Percentiles rank a stretch among this genome's conserved stretches.
Evolutionary conservation across 441 rosid species (phyloP).

Genomic region (Corymbia calophylla): DNA sequence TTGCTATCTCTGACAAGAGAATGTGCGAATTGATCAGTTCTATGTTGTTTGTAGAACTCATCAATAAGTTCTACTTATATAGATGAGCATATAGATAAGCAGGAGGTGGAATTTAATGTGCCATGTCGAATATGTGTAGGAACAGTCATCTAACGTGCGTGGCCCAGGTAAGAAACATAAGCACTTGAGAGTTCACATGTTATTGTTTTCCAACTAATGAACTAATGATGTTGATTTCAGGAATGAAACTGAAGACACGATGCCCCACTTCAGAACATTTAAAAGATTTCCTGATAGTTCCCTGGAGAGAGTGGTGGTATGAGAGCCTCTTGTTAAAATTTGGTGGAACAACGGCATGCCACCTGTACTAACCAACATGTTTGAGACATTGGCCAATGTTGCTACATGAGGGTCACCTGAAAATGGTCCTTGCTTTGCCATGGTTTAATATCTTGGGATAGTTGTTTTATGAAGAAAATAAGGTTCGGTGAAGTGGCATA

Average conservation of each 20-base stretch:
- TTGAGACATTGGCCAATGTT: background rate
- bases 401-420: background rate
- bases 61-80: background rate
- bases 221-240: background rate
- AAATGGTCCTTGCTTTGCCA: background rate
- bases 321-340: background rate
- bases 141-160: background rate
- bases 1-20: background rate
- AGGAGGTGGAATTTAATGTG: background rate
- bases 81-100: background rate
- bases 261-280: background rate
- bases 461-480: background rate
- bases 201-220: background rate
- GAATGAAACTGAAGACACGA: background rate
- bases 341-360: background rate
- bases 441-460: background rate
- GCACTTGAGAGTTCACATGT: background rate
- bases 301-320: background rate
- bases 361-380: background rate
- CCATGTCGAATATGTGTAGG: background rate
- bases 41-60: background rate
- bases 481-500: background rate
- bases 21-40: background rate
- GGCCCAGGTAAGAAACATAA: background rate
- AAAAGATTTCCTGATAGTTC: background rate